Base-by-base conservation (phyloP, 257 asterid genomes). In the Nicotiana otophora region DNA sequence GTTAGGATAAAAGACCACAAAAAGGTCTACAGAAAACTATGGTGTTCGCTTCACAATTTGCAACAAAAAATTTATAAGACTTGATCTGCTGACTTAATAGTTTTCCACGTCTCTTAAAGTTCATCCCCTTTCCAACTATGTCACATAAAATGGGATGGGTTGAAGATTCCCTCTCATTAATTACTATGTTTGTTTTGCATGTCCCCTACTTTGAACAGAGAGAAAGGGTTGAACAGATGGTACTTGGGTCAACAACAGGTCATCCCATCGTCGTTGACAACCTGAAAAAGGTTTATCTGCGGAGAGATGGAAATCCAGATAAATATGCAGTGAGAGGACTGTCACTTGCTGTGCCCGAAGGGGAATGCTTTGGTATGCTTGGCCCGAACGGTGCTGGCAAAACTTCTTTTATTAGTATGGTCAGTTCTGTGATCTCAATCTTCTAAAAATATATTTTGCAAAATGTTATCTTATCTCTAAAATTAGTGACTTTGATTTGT, bases 351-450 rank as follows among this genome's bases (percentile, higher is more conserved):
- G 89, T 96, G 85, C 94, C 97, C 16, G 95, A 87, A 46, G 98
- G 98, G 62, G 98, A 96, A 90, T 96, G 99, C 90, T 93, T 96
- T 82, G 99, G 99, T 85, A 93, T 96, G 98, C 98, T 96, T 81
- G 99, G 99, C 57, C 99, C 99, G 30, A 96, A 94, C 77, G 99
- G 99, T 84, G 98, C 98, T 4, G 99, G 99, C 48, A 96, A 96
- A 92, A 96, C 99, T 53, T 94, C 98, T 46, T 96, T 94, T 77
- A 96, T 96, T 84, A 96, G 89, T 85, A 96, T 94, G 99, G 98
- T 94, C 46, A 87, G 95, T 89, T 65, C 54, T 55, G 20, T 55
- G 62, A 55, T 55, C 62, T 55, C 15, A 10, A 12, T 51, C 55
- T 51, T 51, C 55, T 51, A 16, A 51, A 51, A 51, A 51, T 51